Conservation (phyloP, 495 filamentous ascomycete species). For the Daldinia vernicosa region DNA sequence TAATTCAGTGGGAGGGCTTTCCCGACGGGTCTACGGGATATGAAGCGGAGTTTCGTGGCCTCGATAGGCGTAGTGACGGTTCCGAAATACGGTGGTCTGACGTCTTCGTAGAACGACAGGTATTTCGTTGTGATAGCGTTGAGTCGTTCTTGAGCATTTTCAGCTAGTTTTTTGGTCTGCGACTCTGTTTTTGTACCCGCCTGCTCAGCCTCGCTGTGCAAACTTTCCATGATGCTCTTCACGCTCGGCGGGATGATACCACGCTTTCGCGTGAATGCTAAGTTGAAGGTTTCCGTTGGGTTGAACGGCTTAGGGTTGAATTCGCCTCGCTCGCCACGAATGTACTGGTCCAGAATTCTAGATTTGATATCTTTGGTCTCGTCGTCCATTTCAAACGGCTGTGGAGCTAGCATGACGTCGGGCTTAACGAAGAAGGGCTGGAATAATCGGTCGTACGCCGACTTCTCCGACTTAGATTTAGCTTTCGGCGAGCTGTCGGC, state of each 20-base stretch:
- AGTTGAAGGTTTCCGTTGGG: slow-evolving; percentile 65
- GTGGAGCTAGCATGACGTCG: slow-evolving; percentile 68
- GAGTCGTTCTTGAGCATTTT: slow-evolving; percentile 62
- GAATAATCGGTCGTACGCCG: slow-evolving; percentile 77
- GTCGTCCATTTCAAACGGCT: slow-evolving; percentile 61
- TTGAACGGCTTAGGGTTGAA: slow-evolving; percentile 56
- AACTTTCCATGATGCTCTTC: slow-evolving; percentile 68
- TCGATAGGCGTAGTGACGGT: slow-evolving; percentile 71
- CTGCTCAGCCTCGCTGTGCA: slow-evolving; percentile 40
- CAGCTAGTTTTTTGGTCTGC: slow-evolving; percentile 55
- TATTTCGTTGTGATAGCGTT: slow-evolving; percentile 75
- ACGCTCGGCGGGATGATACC: slow-evolving; percentile 65
- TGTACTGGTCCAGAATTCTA: slow-evolving; percentile 55
- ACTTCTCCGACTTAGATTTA: slow-evolving; percentile 47
- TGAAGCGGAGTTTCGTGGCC: slow-evolving; percentile 54
- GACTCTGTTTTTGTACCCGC: slow-evolving; percentile 49
- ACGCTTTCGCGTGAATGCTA: slow-evolving; percentile 62
- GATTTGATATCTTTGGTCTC: slow-evolving; percentile 63
- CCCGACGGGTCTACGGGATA: slow-evolving; percentile 76
- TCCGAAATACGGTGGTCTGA: slow-evolving; percentile 88
- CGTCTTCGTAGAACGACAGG: slow-evolving; percentile 84
- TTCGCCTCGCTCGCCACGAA: slow-evolving; percentile 49
- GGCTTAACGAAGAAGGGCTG: slow-evolving; percentile 79
- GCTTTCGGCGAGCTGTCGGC: slow-evolving; percentile 24
- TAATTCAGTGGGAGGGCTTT: slow-evolving; percentile 80